Base-by-base conservation (phyloP, 2,329 filamentous ascomycete species). In the Penicillium olsonii region DNA sequence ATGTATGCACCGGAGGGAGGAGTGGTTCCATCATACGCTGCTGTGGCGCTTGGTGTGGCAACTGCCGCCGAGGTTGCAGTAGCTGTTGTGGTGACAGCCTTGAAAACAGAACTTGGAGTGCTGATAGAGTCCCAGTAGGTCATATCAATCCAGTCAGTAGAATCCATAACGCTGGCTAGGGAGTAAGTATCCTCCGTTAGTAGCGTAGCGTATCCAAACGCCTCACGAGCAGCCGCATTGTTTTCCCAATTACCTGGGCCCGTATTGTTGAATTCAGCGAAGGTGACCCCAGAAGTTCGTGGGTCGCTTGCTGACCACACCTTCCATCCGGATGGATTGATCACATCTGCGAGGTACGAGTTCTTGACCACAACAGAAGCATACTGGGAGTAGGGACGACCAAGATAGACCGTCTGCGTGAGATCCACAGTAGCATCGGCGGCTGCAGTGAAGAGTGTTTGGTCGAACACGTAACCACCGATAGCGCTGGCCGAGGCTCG, bases 111-210 rank as follows among this genome's bases (percentile, higher is more conserved):
- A 2, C 31, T 42, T 15, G 70, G 71, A 1, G 69, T 71, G 4
- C 56, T 51, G 15, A 74, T 72, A 0, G 64, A 65, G 44, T 66
- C 61, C 63, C 62, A 74, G 53, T 71, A 73, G 4, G 69, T 71
- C 61, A 65, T 63, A 48, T 72, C 69, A 27, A 72, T 72, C 69
- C 69, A 72, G 2, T 62, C 59, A 12, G 66, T 70, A 1, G 63
- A 66, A 37, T 68, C 67, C 68, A 72, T 71, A 0, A 69, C 65
- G 17, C 57, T 56, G 2, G 59, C 50, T 1, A 72, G 55, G 37
- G 50, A 69, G 71, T 31, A 63, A 4, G 12, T 38, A 18, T 74
- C 71, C 8, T 66, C 68, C 1, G 66, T 67, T 11, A 73, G 56
- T 14, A 74, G 61, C 1, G 69, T 72, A 12, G 58, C 59, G 50